Conservation (phyloP, 176 grass and related monocot genomes). For the Avena insularis region DNA sequence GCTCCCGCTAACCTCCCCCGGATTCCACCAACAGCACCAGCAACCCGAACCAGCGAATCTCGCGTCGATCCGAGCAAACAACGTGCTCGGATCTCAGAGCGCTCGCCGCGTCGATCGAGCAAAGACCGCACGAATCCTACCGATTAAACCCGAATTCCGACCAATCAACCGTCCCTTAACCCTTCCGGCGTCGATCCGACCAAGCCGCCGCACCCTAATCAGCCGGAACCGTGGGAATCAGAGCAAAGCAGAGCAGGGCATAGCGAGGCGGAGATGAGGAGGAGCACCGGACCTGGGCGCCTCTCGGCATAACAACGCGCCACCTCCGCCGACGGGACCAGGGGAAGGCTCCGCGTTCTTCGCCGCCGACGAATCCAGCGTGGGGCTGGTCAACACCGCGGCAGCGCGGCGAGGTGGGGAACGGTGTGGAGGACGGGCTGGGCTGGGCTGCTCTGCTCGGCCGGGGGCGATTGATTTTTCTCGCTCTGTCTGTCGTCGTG, state of each 20-base stretch:
- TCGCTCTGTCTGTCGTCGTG: neutral
- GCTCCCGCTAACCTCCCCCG: neutral
- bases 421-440: no score
- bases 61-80: constrained; percentile 11
- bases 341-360: constrained; percentile 19
- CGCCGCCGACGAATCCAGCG: constrained; percentile 55
- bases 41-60: neutral
- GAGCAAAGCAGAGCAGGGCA: neutral
- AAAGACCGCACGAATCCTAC: neutral
- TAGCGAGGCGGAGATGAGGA: neutral
- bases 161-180: rapidly evolving
- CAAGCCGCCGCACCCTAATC: neutral
- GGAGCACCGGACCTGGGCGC: constrained; percentile 41
- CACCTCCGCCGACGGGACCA: constrained; percentile 41
- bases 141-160: neutral
- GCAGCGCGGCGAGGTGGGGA: constrained; percentile 38
- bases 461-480: neutral
- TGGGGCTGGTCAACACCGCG: constrained; percentile 46
- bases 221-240: neutral
- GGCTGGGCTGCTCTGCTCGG: no score
- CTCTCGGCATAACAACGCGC: constrained; percentile 66
- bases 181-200: neutral
- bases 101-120: neutral
- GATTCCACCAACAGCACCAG: neutral
- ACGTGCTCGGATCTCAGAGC: neutral